Percentiles rank a stretch among this genome's conserved stretches.
Conservation (phyloP, 2,329 filamentous ascomycete species). For the Fusarium keratoplasticum region DNA sequence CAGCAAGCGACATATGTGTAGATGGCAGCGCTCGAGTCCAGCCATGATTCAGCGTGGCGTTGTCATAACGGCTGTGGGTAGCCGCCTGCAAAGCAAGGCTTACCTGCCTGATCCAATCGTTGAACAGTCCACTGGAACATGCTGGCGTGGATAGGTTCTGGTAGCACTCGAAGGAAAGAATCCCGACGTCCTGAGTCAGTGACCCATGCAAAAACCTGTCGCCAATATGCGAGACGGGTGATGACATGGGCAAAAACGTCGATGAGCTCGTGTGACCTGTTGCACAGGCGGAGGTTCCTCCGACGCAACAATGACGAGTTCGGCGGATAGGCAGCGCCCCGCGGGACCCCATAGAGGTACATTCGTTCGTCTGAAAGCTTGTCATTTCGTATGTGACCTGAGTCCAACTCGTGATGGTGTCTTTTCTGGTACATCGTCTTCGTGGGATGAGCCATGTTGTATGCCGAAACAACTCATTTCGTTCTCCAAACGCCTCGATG, state of each 20-base stretch:
- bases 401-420: background rate
- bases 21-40: constrained; percentile 3
- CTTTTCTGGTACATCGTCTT: background rate
- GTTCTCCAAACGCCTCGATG: background rate
- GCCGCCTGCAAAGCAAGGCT: background rate
- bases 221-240: constrained; percentile 30
- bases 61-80: background rate
- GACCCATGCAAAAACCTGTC: background rate
- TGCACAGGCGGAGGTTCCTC: constrained; percentile 2
- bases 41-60: background rate
- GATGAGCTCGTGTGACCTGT: constrained; percentile 31
- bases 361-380: background rate
- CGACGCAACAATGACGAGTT: constrained; percentile 9
- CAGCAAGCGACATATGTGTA: background rate
- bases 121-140: constrained; percentile 5
- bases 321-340: background rate
- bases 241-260: constrained; percentile 34
- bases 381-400: background rate
- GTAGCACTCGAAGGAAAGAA: constrained; percentile 5
- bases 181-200: background rate
- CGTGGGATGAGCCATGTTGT: background rate
- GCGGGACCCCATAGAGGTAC: background rate
- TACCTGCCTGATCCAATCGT: background rate
- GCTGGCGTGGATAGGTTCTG: constrained; percentile 1
- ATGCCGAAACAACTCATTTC: background rate